These are phyloP conservation scores for Pichia gijzeniarum DNA, from an alignment of 805 yeast species.

Conservation along the genomic window DNA sequence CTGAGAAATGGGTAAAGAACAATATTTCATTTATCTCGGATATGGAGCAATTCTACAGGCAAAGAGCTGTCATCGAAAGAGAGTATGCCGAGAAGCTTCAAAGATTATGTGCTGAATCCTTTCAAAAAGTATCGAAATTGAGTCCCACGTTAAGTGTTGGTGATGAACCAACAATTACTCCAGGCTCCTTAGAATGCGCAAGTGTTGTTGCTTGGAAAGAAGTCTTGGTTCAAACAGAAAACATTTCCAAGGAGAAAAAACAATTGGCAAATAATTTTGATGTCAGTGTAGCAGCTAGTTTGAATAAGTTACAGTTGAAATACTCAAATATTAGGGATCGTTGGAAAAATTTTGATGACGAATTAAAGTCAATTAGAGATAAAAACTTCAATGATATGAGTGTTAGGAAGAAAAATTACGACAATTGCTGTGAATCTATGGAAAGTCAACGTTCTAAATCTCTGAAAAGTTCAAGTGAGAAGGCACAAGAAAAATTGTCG, in stretches of 20 bases:
- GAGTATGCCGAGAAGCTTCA: constrained; percentile 72
- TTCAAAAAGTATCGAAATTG: constrained; percentile 67
- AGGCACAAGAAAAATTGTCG: constrained; percentile 44
- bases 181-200: constrained; percentile 90
- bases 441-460: constrained; percentile 73
- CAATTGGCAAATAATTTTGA: constrained; percentile 55
- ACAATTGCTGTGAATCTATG: constrained; percentile 70
- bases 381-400: constrained; percentile 48
- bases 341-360: constrained; percentile 56
- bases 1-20: constrained; percentile 71
- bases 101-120: constrained; percentile 58
- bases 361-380: constrained; percentile 42
- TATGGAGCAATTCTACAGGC: constrained; percentile 75
- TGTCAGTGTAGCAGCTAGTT: constrained; percentile 53
- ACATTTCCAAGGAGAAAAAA: constrained; percentile 59
- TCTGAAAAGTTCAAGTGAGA: constrained; percentile 49
- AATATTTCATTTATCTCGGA: constrained; percentile 74
- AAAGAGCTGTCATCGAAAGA: constrained; percentile 72
- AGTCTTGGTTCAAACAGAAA: constrained; percentile 75
- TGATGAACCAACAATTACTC: constrained; percentile 82
- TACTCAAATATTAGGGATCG: constrained; percentile 48
- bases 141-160: constrained; percentile 78
- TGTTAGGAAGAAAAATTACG: constrained; percentile 71
- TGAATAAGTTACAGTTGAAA: constrained; percentile 46
- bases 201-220: constrained; percentile 87